Conservation (phyloP, 2,329 filamentous ascomycete genomes). For the Acarospora socialis region DNA sequence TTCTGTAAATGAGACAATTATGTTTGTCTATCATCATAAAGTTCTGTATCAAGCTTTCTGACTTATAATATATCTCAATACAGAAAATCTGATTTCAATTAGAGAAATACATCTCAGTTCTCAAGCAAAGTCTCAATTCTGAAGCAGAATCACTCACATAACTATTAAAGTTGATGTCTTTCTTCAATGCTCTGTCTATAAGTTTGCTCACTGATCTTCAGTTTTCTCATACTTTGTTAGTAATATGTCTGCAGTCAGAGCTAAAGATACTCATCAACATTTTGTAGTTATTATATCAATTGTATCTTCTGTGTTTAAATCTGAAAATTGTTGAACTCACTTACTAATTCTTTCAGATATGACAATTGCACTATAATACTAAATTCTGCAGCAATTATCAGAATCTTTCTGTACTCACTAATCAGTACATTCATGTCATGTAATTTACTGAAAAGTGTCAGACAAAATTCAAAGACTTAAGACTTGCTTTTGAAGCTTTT, state of each 20-base stretch:
- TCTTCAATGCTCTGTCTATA: slow-evolving; percentile 3
- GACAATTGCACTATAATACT: slow-evolving; percentile 2
- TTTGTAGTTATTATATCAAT: slow-evolving; percentile 4
- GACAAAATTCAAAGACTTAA: slow-evolving; percentile 1
- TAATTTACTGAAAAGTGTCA: slow-evolving; percentile 2
- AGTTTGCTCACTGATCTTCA: neutral
- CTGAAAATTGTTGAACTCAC: neutral
- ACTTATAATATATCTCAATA: slow-evolving; percentile 2
- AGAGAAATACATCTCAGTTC: neutral
- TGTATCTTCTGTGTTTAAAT: slow-evolving; percentile 1
- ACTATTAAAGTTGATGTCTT: slow-evolving; percentile 3
- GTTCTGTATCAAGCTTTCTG: slow-evolving; percentile 1
- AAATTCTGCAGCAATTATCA: slow-evolving; percentile 4
- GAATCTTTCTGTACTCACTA: slow-evolving; percentile 4
- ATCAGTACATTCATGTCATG: neutral
- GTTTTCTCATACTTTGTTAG: slow-evolving; percentile 1
- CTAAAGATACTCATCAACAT: slow-evolving; percentile 3
- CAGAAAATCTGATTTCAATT: slow-evolving; percentile 1
- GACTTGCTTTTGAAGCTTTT: slow-evolving; percentile 2
- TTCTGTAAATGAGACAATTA: slow-evolving; percentile 1
- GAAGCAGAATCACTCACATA: slow-evolving; percentile 6
- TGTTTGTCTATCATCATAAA: neutral
- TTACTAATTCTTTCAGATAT: slow-evolving; percentile 4
- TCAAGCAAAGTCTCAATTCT: too few relatives aligned
- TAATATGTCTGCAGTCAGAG: neutral